These are phyloP conservation scores for Astraeus odoratus DNA, from an alignment of 768 basidiomycete species.

Conservation along the genomic window DNA sequence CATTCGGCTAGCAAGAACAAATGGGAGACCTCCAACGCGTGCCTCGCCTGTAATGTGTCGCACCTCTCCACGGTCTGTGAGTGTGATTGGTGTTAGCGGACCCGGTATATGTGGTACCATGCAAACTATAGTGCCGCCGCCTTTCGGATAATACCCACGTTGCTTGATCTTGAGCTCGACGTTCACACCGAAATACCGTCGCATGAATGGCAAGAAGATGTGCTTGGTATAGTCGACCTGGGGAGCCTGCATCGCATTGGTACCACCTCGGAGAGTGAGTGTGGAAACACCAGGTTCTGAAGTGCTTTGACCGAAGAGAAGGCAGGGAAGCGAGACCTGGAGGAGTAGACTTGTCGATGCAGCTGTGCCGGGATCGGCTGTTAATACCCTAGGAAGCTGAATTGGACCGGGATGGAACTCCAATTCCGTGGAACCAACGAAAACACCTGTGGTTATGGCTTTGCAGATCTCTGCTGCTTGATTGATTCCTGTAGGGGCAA, in stretches of 20 bases:
- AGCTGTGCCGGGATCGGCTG: slow-evolving; percentile 49
- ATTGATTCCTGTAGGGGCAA: slow-evolving; percentile 43
- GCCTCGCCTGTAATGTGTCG: slow-evolving; percentile 47
- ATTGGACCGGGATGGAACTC: slow-evolving; percentile 49
- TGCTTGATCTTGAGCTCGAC: slow-evolving; percentile 41
- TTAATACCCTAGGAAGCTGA: slow-evolving; percentile 34
- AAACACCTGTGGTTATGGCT: slow-evolving; percentile 49
- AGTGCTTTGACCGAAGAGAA: slow-evolving; percentile 43
- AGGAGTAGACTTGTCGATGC: slow-evolving; percentile 67
- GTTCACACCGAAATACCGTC: slow-evolving; percentile 42
- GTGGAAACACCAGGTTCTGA: slow-evolving; percentile 29
- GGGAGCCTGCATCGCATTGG: slow-evolving; percentile 64
- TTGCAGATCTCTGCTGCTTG: slow-evolving; percentile 57
- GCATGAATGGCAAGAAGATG: slow-evolving; percentile 64
- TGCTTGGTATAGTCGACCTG: slow-evolving; percentile 68
- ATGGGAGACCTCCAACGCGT: slow-evolving; percentile 63
- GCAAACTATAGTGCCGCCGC: slow-evolving; percentile 57
- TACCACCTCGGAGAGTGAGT: slow-evolving; percentile 59
- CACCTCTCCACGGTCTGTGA: slow-evolving; percentile 54
- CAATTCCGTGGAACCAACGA: slow-evolving; percentile 45
- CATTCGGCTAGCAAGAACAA: slow-evolving; percentile 48
- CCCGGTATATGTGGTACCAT: slow-evolving; percentile 26
- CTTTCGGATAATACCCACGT: slow-evolving; percentile 69
- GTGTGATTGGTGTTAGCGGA: slow-evolving; percentile 39
- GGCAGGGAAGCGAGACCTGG: slow-evolving; percentile 64